Conservation (phyloP, 768 basidiomycete species). For the Russula virescens region DNA sequence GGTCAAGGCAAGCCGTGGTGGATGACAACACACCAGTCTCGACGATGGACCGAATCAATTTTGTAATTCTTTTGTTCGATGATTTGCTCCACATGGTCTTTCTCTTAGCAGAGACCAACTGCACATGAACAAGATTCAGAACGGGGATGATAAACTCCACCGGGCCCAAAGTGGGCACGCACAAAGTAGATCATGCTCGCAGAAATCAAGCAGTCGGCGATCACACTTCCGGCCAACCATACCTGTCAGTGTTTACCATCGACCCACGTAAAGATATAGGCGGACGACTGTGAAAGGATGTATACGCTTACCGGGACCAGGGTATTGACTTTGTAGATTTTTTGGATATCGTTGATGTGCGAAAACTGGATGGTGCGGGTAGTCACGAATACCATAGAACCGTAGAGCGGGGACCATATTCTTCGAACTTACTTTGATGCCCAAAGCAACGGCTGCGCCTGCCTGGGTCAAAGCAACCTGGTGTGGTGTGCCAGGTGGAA, state of each 20-base stretch:
- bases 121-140: neutral
- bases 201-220: neutral
- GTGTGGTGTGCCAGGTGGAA: neutral
- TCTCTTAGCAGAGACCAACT: neutral
- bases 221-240: neutral
- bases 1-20: neutral
- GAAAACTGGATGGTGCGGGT: neutral
- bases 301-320: neutral
- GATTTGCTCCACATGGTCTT: neutral
- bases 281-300: neutral
- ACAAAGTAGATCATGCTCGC: slow-evolving; percentile 10
- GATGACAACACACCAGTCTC: slow-evolving; percentile 4
- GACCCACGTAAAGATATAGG: too few relatives aligned
- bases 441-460: neutral
- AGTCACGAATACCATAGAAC: neutral
- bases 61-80: neutral
- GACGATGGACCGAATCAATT: neutral
- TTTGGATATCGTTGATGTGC: neutral
- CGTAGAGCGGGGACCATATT: too few relatives aligned
- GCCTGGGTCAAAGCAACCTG: neutral
- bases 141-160: neutral
- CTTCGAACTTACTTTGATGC: neutral
- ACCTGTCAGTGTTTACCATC: neutral
- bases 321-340: neutral
- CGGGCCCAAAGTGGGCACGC: neutral